Base-by-base conservation (phyloP, 2,329 filamentous ascomycete genomes). In the Fusarium sp. region DNA sequence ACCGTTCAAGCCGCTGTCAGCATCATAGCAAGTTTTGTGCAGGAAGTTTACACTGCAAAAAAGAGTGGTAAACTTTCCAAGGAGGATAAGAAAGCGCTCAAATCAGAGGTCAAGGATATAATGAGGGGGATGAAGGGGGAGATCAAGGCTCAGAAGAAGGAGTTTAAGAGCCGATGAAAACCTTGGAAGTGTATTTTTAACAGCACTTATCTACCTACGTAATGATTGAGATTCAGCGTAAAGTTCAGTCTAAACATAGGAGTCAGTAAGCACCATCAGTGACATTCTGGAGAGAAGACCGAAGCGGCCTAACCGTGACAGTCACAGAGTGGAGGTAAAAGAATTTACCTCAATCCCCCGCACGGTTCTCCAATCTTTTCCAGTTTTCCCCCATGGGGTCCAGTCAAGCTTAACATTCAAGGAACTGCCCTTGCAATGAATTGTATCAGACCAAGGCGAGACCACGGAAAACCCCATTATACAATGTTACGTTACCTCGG, bases 81-180 rank as follows among this genome's bases (percentile, higher is more conserved):
- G 22, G 67, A 70, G 7, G 67, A 70, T 1, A 70, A 70, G 56
- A 62, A 55, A 49, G 62, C 66, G 25, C 63, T 70, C 32, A 70
- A 70, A 53, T 46, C 32, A 24, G 63, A 71, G 51, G 46, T 71
- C 34, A 56, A 56, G 66, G 67, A 45, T n/a, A 38, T 70, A 14
- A 49, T 52, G 4, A 59, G 47, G 30, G 62, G 62, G 6, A 38
- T 71, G 6, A 70, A 71, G 42, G 44, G 38, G 12, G 56, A 54
- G 2, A 57, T 63, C 5, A 59, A 52, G 44, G 27, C 15, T 15
- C 57, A 54, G 8, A 67, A 67, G 34, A 43, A 42, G 2, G 45
- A 65, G n/a, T 11, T 65, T 16, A 65, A 46, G 25, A 43, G 25
- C 32, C 50, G 54, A 40, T 30, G 18, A 55, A 50, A 55, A 29